Percentiles rank a stretch among this genome's conserved stretches.
These are phyloP conservation scores for Magnaporthiopsis rhizophila DNA, from an alignment of 2,329 filamentous ascomycete species.

Conservation along the genomic window DNA sequence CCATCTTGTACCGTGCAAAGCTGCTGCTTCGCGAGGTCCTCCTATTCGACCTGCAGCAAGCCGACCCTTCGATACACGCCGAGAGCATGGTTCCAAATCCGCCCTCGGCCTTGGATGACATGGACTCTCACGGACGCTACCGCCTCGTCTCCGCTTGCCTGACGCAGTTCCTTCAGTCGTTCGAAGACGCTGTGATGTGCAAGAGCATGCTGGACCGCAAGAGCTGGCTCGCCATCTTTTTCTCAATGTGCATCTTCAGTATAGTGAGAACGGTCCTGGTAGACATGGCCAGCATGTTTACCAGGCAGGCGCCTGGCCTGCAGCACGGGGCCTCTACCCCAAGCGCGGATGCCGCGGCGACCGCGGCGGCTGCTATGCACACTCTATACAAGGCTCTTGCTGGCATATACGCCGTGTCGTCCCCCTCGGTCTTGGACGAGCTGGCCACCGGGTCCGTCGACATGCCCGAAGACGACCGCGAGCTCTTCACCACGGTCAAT, in stretches of 20 bases:
- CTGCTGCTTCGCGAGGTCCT: conserved; percentile 45
- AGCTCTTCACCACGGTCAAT: conserved; percentile 33
- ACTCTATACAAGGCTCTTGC: conserved; percentile 45
- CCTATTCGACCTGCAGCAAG: conserved; percentile 45
- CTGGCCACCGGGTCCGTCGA: conserved; percentile 22
- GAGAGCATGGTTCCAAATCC: conserved; percentile 26
- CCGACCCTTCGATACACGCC: conserved; percentile 35
- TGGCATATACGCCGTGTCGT: conserved; percentile 35
- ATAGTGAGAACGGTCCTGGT: conserved; percentile 43
- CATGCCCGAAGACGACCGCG: conserved; percentile 36
- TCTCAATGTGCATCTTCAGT: conserved; percentile 52
- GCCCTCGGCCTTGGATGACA: conserved; percentile 30
- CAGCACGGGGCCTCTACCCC: conserved; percentile 8
- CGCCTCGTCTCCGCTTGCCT: conserved; percentile 42
- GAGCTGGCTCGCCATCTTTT: conserved; percentile 43
- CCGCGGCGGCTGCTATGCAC: conserved; percentile 30
- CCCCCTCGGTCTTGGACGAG: conserved; percentile 37
- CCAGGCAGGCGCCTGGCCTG: conserved; percentile 9
- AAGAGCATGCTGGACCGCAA: conserved; percentile 30
- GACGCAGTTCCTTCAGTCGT: conserved; percentile 42
- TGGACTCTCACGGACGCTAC: conserved; percentile 38
- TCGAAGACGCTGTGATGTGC: conserved; percentile 37
- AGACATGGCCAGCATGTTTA: conserved; percentile 30
- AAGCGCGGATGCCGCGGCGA: conserved; percentile 16
- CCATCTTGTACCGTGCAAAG: conserved; percentile 46